A percentile compares a stretch with the other conserved stretches of the same genome.
phyloP scores from a whole-genome alignment of 495 filamentous ascomycete genomes.

The Hypoxylon crocopeplum region DNA sequence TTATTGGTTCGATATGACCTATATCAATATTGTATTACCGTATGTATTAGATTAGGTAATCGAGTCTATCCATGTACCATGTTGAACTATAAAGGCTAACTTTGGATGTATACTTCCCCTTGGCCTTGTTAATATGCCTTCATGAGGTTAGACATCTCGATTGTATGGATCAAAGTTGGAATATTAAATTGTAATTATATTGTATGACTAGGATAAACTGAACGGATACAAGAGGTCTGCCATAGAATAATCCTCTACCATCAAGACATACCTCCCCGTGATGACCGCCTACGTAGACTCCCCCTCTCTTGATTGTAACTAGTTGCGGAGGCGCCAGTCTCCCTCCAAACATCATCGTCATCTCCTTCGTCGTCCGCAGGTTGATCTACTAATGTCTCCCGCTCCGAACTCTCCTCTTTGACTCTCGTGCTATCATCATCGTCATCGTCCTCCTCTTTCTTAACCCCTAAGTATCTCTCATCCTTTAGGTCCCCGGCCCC shows the following conservation, averaged over 20 bases:
- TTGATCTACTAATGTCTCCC: constrained; percentile 38
- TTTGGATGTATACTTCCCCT: no score
- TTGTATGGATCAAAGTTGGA: no score
- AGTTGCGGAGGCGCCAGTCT: constrained; percentile 57
- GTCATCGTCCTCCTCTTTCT: constrained; percentile 40
- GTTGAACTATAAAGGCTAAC: no score
- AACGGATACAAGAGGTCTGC: neutral
- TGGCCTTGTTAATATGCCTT: no score
- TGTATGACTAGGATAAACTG: neutral
- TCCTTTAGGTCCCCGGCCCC: constrained; percentile 35
- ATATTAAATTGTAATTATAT: no score
- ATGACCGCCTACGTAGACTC: constrained; percentile 33
- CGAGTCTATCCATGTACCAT: no score
- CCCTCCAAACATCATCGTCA: constrained; percentile 43
- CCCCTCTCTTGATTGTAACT: constrained; percentile 48
- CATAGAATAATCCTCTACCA: neutral
- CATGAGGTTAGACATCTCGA: no score
- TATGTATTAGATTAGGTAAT: no score
- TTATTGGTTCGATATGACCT: no score
- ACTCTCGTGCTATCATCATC: constrained; percentile 37
- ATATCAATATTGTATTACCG: no score
- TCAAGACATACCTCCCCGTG: constrained; percentile 26
- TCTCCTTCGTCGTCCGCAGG: constrained; percentile 50
- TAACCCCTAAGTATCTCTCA: constrained; percentile 26
- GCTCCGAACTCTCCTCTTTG: constrained; percentile 38